phyloP scores from a whole-genome alignment of 2,329 filamentous ascomycete species.

The Neopestalotiopsis clavispora region DNA sequence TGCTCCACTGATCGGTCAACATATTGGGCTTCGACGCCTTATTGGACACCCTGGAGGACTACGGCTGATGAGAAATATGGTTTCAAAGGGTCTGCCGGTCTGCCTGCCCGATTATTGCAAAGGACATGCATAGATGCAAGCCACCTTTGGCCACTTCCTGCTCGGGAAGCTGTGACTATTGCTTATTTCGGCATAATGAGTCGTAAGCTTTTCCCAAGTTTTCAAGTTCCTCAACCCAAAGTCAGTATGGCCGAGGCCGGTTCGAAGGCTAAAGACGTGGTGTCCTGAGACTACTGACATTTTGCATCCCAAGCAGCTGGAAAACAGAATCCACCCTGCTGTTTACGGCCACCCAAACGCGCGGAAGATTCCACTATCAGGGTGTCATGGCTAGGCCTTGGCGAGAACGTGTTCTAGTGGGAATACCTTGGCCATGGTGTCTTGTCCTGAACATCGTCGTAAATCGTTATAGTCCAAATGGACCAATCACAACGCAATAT shows the following conservation, averaged over 20 bases:
- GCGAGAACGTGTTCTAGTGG: neutral
- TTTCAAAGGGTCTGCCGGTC: neutral
- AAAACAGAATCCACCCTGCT: neutral
- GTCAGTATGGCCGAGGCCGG: neutral
- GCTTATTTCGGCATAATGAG: conserved; percentile 2
- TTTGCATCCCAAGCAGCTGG: neutral
- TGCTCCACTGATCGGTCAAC: conserved; percentile 11
- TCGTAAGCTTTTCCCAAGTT: neutral
- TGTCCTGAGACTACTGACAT: neutral
- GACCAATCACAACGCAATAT: neutral
- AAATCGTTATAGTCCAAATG: neutral
- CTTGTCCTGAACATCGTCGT: neutral
- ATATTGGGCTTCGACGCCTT: neutral
- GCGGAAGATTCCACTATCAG: neutral
- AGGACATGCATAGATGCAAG: neutral
- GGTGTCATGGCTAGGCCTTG: conserved; percentile 1
- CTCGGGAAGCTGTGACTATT: neutral
- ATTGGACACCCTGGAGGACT: neutral
- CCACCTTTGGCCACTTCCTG: neutral
- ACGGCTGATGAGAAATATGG: neutral
- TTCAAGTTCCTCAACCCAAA: neutral
- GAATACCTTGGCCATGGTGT: neutral
- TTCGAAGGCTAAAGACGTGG: neutral
- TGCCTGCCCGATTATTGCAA: neutral
- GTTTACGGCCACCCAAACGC: neutral